phyloP scores from a whole-genome alignment of 345 rosid genomes.

The Aquilaria sinensis region DNA sequence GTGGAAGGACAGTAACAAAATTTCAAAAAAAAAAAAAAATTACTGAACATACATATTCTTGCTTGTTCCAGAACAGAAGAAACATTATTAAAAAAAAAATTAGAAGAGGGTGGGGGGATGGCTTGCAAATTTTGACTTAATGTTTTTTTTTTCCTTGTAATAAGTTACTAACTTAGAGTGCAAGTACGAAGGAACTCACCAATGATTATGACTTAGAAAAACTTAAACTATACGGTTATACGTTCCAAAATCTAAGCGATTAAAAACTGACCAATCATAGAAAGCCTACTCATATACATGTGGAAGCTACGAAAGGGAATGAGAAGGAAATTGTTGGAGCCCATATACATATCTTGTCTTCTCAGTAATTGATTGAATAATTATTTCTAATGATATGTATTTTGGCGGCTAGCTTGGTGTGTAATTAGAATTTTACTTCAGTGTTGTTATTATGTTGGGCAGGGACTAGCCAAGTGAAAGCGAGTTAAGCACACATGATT shows the following conservation, averaged over 20 bases:
- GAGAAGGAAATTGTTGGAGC: neutral
- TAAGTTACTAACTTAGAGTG: too few relatives aligned
- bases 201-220: too few relatives aligned
- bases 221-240: too few relatives aligned
- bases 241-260: constrained; percentile 3
- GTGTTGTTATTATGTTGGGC: neutral
- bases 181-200: too few relatives aligned
- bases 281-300: constrained; percentile 1
- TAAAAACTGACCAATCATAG: constrained; percentile 4
- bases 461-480: neutral
- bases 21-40: too few relatives aligned
- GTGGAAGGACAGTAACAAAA: too few relatives aligned
- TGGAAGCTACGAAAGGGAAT: neutral
- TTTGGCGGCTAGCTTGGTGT: neutral
- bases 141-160: too few relatives aligned
- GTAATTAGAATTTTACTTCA: neutral
- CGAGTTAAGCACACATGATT: constrained; percentile 9
- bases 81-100: too few relatives aligned
- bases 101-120: too few relatives aligned
- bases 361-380: neutral
- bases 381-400: neutral
- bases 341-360: neutral
- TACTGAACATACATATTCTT: too few relatives aligned
- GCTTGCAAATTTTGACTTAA: too few relatives aligned
- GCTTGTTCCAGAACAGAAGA: too few relatives aligned